Base-by-base conservation (phyloP, 2,329 filamentous ascomycete species). In the Pyricularia grisea region DNA sequence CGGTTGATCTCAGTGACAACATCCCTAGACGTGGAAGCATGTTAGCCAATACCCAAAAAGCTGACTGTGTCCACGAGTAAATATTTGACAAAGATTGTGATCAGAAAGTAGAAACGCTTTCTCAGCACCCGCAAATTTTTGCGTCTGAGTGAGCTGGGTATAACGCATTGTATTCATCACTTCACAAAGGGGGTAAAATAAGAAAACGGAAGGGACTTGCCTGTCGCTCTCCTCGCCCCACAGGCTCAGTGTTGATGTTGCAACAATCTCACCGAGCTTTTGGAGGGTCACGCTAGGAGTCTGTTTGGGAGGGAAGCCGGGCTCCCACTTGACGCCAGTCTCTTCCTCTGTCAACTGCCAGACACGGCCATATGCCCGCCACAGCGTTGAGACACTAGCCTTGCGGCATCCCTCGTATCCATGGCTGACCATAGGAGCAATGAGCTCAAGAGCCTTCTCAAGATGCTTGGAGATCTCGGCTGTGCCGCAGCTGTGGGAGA, bases 91-190 rank as follows among this genome's bases (percentile, higher is more conserved):
- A 65, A 30, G 30, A 27, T 36, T 61, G 70, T 17, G 63, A 71
- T 81, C 80, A 84, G 81, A 80, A 81, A 76, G 78, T 80, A 79
- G 83, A 83, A 81, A 87, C 90, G 93, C 84, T 81, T 96, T 95
- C 90, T 90, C 92, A 93, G 91, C 93, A 97, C 89, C 82, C 88
- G 88, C 91, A 88, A 82, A 83, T 67, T 86, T 82, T 83, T 87
- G 92, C 90, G 90, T 98, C 91, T 92, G 92, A 97, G 94, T 97
- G 94, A 97, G 94, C 94, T 97, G 94, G 93, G 94, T 94, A 68
- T 94, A 94, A 94, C 92, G 92, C 89, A 88, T 83, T 81, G 84
- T 87, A 84, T 81, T 97, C 93, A 97, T 97, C 93, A 93, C 90
- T 76, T 81, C 67, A 69, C 68, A 70, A 9, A 9, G 25, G 11